phyloP scores from a whole-genome alignment of 169 alveolate genomes.

The Blepharisma undulans region DNA sequence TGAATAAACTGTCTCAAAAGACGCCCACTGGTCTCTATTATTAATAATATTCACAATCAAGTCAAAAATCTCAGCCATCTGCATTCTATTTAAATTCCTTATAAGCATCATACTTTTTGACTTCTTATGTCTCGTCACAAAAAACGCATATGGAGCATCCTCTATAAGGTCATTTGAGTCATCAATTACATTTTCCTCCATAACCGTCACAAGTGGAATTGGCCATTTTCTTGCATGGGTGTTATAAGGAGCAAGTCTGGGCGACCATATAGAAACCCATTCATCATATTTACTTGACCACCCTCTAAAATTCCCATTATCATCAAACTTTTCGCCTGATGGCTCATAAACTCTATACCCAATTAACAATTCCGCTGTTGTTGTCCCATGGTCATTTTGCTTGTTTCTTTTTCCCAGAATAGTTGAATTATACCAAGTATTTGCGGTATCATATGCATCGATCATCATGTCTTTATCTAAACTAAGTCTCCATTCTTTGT shows the following conservation, averaged over 20 bases:
- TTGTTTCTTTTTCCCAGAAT: conserved; percentile 32
- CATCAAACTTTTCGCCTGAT: conserved; percentile 57
- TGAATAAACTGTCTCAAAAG: conserved; percentile 31
- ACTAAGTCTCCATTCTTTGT: conserved; percentile 12
- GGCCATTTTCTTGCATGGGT: conserved; percentile 26
- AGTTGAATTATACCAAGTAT: conserved; percentile 28
- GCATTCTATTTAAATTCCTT: conserved; percentile 45
- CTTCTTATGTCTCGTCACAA: conserved; percentile 54
- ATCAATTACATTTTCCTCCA: conserved; percentile 57
- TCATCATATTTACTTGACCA: conserved; percentile 62
- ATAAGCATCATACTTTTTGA: conserved; percentile 48
- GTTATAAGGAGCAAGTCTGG: conserved; percentile 49
- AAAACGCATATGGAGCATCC: conserved; percentile 24
- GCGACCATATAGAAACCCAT: conserved; percentile 52
- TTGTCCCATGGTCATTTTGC: background rate
- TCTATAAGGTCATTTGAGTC: conserved; percentile 55
- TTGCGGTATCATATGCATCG: conserved; percentile 10
- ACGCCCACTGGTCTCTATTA: conserved; percentile 36
- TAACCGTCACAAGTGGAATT: background rate
- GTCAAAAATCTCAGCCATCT: conserved; percentile 46
- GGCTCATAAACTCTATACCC: conserved; percentile 57
- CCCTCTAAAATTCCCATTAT: conserved; percentile 57
- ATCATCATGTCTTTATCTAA: background rate
- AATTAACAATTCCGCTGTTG: background rate
- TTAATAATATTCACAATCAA: conserved; percentile 36